Base-by-base conservation (phyloP, 371 early-diverging fungal genomes). In the Mortierella sp. region DNA sequence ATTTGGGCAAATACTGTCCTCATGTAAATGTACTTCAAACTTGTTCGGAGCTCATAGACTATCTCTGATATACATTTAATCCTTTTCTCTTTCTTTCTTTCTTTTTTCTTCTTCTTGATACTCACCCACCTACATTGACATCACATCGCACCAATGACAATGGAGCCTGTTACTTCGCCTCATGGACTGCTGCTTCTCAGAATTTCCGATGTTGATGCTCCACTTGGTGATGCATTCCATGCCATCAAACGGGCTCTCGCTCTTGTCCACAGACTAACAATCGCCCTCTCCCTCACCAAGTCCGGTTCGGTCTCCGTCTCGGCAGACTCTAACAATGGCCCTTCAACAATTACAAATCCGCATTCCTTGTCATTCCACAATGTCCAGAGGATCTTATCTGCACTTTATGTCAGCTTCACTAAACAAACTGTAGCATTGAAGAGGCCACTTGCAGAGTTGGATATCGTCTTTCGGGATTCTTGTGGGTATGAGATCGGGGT, bases 401-500 rank as follows among this genome's bases (percentile, higher is more conserved):
- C 80, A 0, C 61, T 80, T 13, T 80, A 80, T 69, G 80, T 80
- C 47, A 71, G 68, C 40, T 80, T 74, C 36, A 74, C 80, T 15
- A 74, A 80, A 55, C 72, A 71, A 22, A 71, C 69, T 15, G 36
- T 74, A 58, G 80, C 70, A 6, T 36, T 80, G 53, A 53, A 65
- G 8, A 61, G 69, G n/a, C 80, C 80, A 0, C 58, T 80, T 21
- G 71, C 75, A 19, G 80, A 80, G 22, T 66, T 80, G 33, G 80
- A 80, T 61, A 71, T 80, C 19, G 75, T 80, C 63, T 67, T 80
- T 45, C 64, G 66, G 19, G 71, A 75, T 22, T 68, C 65, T 21
- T 80, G 80, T 58, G 80, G 80, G 24, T 80, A 80, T 33, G 69
- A 67, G 33, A 74, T 80, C 52, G 80, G 80, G 13, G 60, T 68